Conservation (phyloP, 2,329 filamentous ascomycete genomes). For the Immersiporthe knoxdaviesiana region DNA sequence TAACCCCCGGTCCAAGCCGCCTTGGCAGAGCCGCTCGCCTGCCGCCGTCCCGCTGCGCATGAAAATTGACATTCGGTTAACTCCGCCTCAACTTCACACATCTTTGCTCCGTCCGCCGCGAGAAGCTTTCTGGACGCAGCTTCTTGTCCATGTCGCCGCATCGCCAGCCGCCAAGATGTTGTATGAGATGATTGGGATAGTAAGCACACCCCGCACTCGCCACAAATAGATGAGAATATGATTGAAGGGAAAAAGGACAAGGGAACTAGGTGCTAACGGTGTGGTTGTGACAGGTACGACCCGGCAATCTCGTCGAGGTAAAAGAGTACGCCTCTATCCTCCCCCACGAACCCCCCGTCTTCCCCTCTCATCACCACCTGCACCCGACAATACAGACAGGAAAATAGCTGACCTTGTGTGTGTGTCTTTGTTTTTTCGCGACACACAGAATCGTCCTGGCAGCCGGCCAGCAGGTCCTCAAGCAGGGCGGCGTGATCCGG, state of each 20-base stretch:
- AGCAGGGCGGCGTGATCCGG: conserved; percentile 84
- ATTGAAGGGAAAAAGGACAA: not conserved
- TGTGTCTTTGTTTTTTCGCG: not conserved
- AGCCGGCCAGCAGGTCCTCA: conserved; percentile 80
- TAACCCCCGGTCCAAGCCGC: not conserved
- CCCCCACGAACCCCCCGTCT: conserved; percentile 23
- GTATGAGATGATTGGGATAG: conserved; percentile 96
- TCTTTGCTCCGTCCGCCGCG: not conserved
- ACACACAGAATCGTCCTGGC: conserved; percentile 78
- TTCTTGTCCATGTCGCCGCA: conserved; percentile 24
- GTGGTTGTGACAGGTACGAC: conserved; percentile 71
- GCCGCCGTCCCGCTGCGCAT: conserved; percentile 12
- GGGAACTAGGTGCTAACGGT: not conserved
- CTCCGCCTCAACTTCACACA: conserved; percentile 13
- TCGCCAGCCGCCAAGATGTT: conserved; percentile 65
- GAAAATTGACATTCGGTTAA: conserved; percentile 24
- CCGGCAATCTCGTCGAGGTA: conserved; percentile 86
- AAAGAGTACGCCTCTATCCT: conserved; percentile 72
- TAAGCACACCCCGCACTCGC: conserved; percentile 51
- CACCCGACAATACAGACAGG: not conserved
- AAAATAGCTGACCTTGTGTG: not conserved
- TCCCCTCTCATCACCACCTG: conserved; percentile 20
- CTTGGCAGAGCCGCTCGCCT: conserved; percentile 9
- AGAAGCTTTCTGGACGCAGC: not conserved
- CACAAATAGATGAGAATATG: no score